Base-by-base conservation (phyloP, 768 basidiomycete species). In the Clavulina sp. region DNA sequence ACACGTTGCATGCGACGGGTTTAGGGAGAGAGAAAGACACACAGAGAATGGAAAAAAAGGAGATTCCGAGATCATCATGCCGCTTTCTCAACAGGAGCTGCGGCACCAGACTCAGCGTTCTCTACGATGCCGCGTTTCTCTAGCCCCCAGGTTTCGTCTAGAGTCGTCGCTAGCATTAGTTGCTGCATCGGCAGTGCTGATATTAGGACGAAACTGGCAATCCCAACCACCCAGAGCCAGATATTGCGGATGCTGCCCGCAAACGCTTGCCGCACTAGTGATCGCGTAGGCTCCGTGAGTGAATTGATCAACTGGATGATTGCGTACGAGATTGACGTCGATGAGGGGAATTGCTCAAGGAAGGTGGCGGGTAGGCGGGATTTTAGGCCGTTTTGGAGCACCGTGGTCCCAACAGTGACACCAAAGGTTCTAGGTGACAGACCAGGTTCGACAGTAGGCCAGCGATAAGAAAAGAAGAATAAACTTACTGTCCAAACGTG, bases 401-500 rank as follows among this genome's bases (percentile, higher is more conserved):
- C 21, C 13, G 36, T 38, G 13, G 36, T 38, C 21, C 36, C 36
- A 21, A 38, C 21, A 13, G 36, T 38, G 36, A 38, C 36, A 21
- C 36, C 36, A 13, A 38, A 13, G 13, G 36, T 38, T 21, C 36
- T 38, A 38, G n/a, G n/a, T n/a, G n/a, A n/a, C n/a, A n/a, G n/a
- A n/a, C n/a, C n/a, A n/a, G n/a, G n/a, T n/a, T n/a, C n/a, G n/a
- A n/a, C n/a, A n/a, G n/a, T n/a, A n/a, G n/a, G n/a, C n/a, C n/a
- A n/a, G n/a, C n/a, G n/a, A n/a, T n/a, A n/a, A n/a, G n/a, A n/a
- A n/a, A n/a, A n/a, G n/a, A n/a, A n/a, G n/a, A n/a, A n/a, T n/a
- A n/a, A n/a, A 38, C 36, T 38, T 1, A 38, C 44, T 47, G 44
- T 16, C 7, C 53, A 34, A 65, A 65, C 3, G 59, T 59, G 48